These are phyloP conservation scores for Coemansia sp. DNA, from an alignment of 192 early-diverging fungal genomes.

Conservation along the genomic window DNA sequence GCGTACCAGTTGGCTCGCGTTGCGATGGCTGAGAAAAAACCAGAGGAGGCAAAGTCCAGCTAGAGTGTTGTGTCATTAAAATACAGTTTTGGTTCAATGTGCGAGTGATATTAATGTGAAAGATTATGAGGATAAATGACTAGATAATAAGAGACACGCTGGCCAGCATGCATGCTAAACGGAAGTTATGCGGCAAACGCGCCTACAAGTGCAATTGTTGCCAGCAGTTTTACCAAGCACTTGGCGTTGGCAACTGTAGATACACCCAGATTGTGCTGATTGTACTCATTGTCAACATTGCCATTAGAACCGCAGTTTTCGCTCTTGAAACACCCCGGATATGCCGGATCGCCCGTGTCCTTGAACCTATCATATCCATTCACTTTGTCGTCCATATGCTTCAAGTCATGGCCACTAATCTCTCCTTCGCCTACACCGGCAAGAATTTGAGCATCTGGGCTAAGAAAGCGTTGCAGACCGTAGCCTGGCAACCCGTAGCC, in stretches of 20 bases:
- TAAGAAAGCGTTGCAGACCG: conserved; percentile 27
- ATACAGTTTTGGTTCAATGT: too few species aligned
- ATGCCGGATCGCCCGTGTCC: conserved; percentile 27
- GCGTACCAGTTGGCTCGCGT: conserved; percentile 85
- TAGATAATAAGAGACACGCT: not conserved
- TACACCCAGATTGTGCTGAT: not conserved
- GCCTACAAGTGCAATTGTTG: not conserved
- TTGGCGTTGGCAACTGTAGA: not conserved
- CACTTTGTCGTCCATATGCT: conserved; percentile 26
- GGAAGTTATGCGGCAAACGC: not conserved
- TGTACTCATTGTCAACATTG: conserved; percentile 4
- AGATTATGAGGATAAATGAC: not conserved
- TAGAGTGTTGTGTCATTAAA: too few species aligned
- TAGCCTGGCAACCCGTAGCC: conserved; percentile 43
- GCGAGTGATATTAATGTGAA: not conserved
- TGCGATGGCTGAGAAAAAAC: conserved; percentile 59
- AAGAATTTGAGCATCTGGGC: conserved; percentile 38
- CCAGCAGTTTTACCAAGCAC: not conserved
- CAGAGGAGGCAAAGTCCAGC: not conserved
- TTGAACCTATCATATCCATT: conserved; percentile 31
- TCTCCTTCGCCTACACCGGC: conserved; percentile 37
- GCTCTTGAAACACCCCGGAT: conserved; percentile 36
- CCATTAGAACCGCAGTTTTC: conserved; percentile 19
- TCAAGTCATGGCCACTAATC: conserved; percentile 37
- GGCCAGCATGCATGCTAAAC: not conserved